Conservation (phyloP, 805 yeast species). For the Candida coquimbonensis region DNA sequence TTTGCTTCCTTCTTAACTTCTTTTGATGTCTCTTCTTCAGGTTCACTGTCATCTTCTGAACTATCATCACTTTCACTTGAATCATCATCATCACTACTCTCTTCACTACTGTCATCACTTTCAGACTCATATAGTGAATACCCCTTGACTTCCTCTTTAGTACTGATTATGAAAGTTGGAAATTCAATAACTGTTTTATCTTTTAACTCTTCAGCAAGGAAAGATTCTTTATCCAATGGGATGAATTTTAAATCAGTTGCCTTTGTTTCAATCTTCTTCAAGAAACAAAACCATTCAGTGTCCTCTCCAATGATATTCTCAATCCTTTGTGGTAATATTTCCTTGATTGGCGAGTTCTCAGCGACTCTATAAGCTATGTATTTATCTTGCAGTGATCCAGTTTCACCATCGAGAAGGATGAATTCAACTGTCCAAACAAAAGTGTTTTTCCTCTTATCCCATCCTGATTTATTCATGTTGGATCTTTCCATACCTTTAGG, state of each 20-base stretch:
- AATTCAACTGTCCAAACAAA: constrained; percentile 82
- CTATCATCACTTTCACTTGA: constrained; percentile 16
- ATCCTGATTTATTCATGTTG: constrained; percentile 55
- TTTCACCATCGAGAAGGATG: constrained; percentile 35
- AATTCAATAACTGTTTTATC: constrained; percentile 65
- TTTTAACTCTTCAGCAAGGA: constrained; percentile 43
- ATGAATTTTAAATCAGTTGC: constrained; percentile 33
- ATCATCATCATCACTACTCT: constrained; percentile 7
- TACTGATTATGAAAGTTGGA: constrained; percentile 56
- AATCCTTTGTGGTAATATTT: constrained; percentile 26
- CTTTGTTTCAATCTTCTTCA: constrained; percentile 23
- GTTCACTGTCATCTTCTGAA: constrained; percentile 15
- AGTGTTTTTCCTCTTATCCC: constrained; percentile 52
- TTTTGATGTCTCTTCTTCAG: constrained; percentile 15
- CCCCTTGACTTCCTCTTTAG: constrained; percentile 22
- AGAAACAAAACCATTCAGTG: constrained; percentile 19
- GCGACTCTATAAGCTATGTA: constrained; percentile 31
- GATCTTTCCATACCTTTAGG: constrained; percentile 76
- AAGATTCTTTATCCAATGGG: constrained; percentile 26
- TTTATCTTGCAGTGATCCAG: constrained; percentile 21
- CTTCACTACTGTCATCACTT: constrained; percentile 1
- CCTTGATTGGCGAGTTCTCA: constrained; percentile 25
- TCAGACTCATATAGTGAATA: constrained; percentile 14
- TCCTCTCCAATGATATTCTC: constrained; percentile 13
- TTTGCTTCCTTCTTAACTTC: neutral